Conservation (phyloP, 257 asterid genomes). For the Rhazya stricta region DNA sequence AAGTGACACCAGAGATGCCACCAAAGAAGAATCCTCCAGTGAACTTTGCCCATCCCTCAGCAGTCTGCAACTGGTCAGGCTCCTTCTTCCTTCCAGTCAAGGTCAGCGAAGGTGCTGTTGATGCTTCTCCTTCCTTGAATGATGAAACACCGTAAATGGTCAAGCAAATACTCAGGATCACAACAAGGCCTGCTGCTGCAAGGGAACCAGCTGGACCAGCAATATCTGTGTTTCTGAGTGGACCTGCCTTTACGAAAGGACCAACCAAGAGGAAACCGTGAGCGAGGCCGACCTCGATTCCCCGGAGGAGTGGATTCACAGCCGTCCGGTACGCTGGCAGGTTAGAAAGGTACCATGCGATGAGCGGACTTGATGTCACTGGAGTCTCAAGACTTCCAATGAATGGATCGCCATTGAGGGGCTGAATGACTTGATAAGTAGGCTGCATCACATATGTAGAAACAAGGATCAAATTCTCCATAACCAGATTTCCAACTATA, state of each 20-base stretch:
- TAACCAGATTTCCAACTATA: neutral
- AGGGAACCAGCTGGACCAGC: constrained; percentile 73
- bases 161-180: constrained; percentile 61
- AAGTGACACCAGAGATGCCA: constrained; percentile 80
- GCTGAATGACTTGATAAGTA: constrained; percentile 86
- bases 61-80: constrained; percentile 85
- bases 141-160: constrained; percentile 77
- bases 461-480: neutral
- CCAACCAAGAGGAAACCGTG: constrained; percentile 89
- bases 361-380: constrained; percentile 85
- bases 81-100: constrained; percentile 78
- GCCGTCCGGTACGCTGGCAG: constrained; percentile 85
- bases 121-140: constrained; percentile 74
- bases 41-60: constrained; percentile 87
- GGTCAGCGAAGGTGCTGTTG: constrained; percentile 69
- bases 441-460: constrained; percentile 58
- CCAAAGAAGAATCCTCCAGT: constrained; percentile 97
- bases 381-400: constrained; percentile 97
- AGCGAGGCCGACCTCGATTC: constrained; percentile 80
- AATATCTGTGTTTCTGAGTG: constrained; percentile 57
- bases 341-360: constrained; percentile 95
- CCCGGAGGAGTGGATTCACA: constrained; percentile 64
- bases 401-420: constrained; percentile 93
- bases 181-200: constrained; percentile 81
- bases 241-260: constrained; percentile 77